Conservation (phyloP, 2,329 filamentous ascomycete genomes). For the Tolypocladium ophioglossoides region DNA sequence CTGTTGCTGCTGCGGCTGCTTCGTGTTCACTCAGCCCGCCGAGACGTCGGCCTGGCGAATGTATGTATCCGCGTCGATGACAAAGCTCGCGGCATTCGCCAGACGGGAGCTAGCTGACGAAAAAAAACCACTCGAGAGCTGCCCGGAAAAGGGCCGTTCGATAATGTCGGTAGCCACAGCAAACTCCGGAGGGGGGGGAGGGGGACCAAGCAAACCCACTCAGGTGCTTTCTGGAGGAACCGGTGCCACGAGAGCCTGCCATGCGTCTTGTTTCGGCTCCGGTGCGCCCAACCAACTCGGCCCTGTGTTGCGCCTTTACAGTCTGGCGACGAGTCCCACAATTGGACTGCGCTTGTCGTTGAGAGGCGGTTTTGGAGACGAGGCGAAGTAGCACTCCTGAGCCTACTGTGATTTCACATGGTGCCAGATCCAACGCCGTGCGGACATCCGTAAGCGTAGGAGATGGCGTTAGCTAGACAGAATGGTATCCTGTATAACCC, state of each 20-base stretch:
- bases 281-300: neutral
- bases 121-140: neutral
- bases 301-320: neutral
- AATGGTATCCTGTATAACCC: neutral
- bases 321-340: neutral
- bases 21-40: neutral
- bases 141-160: neutral
- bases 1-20: neutral
- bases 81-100: conserved; percentile 5
- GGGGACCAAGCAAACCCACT: conserved; percentile 4
- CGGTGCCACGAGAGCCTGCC: neutral
- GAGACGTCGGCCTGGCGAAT: neutral
- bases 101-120: neutral
- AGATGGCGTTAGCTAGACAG: neutral
- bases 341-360: neutral
- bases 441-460: neutral
- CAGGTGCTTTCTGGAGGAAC: neutral
- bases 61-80: conserved; percentile 3
- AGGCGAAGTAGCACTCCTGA: neutral
- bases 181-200: neutral
- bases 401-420: neutral
- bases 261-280: neutral
- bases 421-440: neutral
- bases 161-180: neutral
- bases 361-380: neutral